Base-by-base conservation (phyloP, 305 asterid genomes). In the Fraxinus nigra region DNA sequence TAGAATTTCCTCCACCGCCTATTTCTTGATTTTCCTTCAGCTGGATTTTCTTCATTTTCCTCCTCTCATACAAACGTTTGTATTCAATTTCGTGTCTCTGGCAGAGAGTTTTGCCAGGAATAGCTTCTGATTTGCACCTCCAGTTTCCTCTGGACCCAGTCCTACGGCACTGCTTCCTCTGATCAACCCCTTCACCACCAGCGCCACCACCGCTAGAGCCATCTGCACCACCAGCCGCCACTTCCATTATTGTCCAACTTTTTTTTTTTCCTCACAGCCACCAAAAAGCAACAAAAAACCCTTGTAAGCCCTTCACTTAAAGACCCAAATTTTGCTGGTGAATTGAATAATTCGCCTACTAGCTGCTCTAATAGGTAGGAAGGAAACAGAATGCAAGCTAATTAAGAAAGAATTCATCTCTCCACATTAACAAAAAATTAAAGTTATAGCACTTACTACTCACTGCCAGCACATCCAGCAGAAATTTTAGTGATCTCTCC, bases 71-170 rank as follows among this genome's bases (percentile, higher is more conserved):
- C 14, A 30, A 35, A 78, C 54, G 82, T 61, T 56, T 46, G 43
- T 38, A 75, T n/a, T 43, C 79, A 46, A 14, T 32, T 3, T 1
- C 65, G 79, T 90, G 93, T 28, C 81, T 84, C 85, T 83, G 89
- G 70, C 93, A 91, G 46, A 86, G 33, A 34, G 77, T 34, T 28
- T 83, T 77, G 1, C 89, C 89, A 6, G 51, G 70, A 85, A 87
- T 7, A 20, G 93, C 92, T 46, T 65, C 28, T 46, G 82, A 54
- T 78, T 87, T 82, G 76, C 93, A 88, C 13, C 88, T 85, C 93
- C 92, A 87, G 79, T 10, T 65, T 6, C 82, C 82, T 14, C 88
- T 80, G 9, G 77, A 80, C 38, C 81, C 78, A n/a, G 81, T 5
- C 84, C 78, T 84, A 73, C 30, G 37, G 79, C 95, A 90, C 85